Evolutionary conservation across 768 basidiomycete species (phyloP), one percentile per base, ranked within the genome.

Genomic region (Naganishia antarctica): DNA sequence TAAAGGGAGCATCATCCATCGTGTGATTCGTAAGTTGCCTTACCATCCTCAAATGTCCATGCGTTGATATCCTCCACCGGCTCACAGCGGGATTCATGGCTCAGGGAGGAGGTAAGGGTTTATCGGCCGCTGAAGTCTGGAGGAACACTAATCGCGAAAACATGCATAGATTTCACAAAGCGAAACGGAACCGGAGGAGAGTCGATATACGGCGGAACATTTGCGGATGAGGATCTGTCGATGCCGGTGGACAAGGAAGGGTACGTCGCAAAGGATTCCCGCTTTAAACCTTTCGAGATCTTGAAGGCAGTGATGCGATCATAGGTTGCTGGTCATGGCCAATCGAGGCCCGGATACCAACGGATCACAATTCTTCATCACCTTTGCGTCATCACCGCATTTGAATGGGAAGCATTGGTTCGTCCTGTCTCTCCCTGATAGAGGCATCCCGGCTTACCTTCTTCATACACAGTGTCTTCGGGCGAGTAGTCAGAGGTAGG

Each of bases 311-410:
- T n/a, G n/a, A 47, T 26, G 23, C 23, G 21, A 9, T 18, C 26
- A n/a, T 69, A 86, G 85, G 13, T 78, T 93, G 28, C 79, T 94
- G 12, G 90, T 89, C 70, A 94, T 93, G 91, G 91, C 91, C 11
- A 94, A 94, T 58, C 66, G 74, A 60, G 78, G 79, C 32, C 85
- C 87, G 0, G 80, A 88, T 76, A 92, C 91, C 37, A 93, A 92
- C 68, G 85, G 86, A 40, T 88, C 87, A 0, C 91, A 93, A 68
- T 93, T 87, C 73, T 92, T 93, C 73, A 81, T 92, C 66, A 90
- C 91, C 23, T 81, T 93, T 12, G 81, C 83, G n/a, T 82, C 83
- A 16, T 85, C 87, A 66, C 84, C 86, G 3, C 76, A 77, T 67
- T 63, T 77, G 13, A 74, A 73, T 6, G 76, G 76, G 2, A 75